phyloP scores from a whole-genome alignment of 306 rosid species.

The Cucurbita argyrosperma region DNA sequence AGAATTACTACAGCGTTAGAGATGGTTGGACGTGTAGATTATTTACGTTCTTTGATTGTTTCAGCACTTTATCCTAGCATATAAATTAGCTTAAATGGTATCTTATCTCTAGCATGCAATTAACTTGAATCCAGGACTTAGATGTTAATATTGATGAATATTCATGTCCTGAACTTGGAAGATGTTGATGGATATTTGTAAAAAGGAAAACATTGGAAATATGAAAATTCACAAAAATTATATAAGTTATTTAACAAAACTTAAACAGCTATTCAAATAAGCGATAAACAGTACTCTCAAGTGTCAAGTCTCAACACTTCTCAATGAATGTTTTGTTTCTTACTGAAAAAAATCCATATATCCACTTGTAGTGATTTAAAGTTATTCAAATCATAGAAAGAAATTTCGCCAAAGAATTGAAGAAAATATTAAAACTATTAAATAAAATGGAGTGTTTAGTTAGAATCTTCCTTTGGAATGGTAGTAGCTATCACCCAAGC shows the following conservation, averaged over 20 bases:
- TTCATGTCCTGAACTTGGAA: background rate
- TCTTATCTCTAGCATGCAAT: background rate
- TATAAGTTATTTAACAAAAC: background rate
- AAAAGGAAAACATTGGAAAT: background rate
- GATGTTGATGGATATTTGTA: background rate
- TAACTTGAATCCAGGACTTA: background rate
- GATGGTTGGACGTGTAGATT: background rate
- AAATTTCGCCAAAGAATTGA: background rate
- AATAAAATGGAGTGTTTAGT: background rate
- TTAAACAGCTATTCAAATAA: background rate
- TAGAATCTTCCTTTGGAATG: background rate
- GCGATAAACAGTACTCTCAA: background rate
- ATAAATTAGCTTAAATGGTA: background rate
- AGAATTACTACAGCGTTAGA: background rate
- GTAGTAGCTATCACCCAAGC: background rate
- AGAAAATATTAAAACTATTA: background rate
- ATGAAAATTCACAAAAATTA: background rate
- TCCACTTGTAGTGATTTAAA: background rate
- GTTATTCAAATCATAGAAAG: background rate
- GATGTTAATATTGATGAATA: background rate
- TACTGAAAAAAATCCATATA: background rate
- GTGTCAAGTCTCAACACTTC: background rate
- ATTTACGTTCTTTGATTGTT: background rate
- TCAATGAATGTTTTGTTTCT: too few species aligned
- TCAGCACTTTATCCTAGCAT: background rate